Evolutionary conservation across 164 flowering plant genomes (phyloP).

Genomic region (Tetracentron sinense): DNA sequence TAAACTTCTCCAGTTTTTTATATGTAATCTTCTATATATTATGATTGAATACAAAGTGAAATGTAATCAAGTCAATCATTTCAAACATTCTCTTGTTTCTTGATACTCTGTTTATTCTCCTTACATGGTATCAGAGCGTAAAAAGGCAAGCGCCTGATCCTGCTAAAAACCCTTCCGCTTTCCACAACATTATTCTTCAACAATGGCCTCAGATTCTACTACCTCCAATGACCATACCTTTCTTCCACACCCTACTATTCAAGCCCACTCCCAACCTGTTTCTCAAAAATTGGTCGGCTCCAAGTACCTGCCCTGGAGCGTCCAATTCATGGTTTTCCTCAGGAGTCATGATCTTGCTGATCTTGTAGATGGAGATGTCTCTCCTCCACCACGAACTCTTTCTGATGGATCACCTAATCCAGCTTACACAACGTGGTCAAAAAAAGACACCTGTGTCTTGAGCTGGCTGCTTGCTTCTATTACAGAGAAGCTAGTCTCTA

Average conservation of each 20-base stretch:
- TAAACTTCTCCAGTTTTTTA: too few species aligned
- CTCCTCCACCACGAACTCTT: constrained; percentile 6
- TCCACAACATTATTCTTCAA: neutral
- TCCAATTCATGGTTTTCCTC: neutral
- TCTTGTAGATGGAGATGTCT: neutral
- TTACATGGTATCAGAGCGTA: constrained; percentile 2
- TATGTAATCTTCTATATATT: too few species aligned
- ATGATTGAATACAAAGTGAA: too few species aligned
- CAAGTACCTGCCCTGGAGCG: neutral
- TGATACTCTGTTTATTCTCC: neutral
- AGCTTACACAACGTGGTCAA: constrained; percentile 5
- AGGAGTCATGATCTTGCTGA: constrained; percentile 8
- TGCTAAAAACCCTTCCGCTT: neutral
- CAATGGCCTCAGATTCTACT: neutral
- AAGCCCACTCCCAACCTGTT: neutral
- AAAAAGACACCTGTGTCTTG: constrained; percentile 5
- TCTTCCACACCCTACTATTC: neutral
- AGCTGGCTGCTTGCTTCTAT: constrained; percentile 8
- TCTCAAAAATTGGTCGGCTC: neutral
- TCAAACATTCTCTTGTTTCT: too few species aligned
- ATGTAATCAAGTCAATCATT: too few species aligned
- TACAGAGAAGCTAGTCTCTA: constrained; percentile 8
- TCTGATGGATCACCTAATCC: constrained; percentile 5
- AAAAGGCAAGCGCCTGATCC: constrained; percentile 2
- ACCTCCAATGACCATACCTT: neutral